Evolutionary conservation across 2,329 filamentous ascomycete species (phyloP).

Genomic region (Penicillium sp.): DNA sequence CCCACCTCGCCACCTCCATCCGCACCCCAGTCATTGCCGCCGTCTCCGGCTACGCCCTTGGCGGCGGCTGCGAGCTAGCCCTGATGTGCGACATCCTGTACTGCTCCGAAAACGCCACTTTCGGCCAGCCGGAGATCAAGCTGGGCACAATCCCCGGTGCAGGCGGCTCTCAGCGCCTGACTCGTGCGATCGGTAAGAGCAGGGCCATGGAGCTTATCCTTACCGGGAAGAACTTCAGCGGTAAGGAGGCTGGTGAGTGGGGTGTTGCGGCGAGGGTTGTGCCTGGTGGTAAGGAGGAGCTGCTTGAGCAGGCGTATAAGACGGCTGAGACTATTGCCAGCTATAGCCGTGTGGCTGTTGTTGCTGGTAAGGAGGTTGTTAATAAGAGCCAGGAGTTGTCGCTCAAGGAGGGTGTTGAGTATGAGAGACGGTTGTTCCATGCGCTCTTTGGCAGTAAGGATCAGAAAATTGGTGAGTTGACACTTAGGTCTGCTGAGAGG

Average conservation of each 20-base stretch:
- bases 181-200: constrained; percentile 76
- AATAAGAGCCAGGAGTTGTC: constrained; percentile 96
- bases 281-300: constrained; percentile 68
- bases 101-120: constrained; percentile 79
- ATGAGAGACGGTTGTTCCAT: constrained; percentile 90
- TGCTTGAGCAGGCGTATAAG: constrained; percentile 75
- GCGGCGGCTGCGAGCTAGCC: constrained; percentile 92
- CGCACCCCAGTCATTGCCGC: constrained; percentile 95
- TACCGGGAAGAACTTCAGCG: constrained; percentile 79
- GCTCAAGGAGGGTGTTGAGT: constrained; percentile 88
- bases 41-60: constrained; percentile 90
- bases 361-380: constrained; percentile 95
- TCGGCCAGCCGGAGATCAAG: constrained; percentile 97
- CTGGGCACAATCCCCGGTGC: constrained; percentile 89
- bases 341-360: constrained; percentile 80
- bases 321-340: constrained; percentile 87
- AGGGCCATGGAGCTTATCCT: constrained; percentile 89
- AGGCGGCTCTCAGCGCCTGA: constrained; percentile 85
- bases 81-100: constrained; percentile 98
- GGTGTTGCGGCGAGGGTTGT: constrained; percentile 83
- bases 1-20: constrained; percentile 73
- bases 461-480: constrained; percentile 78
- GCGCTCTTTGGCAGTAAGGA: constrained; percentile 88
- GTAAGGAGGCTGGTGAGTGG: constrained; percentile 82
- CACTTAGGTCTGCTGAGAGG: background rate